Conservation (phyloP, 441 rosid genomes). For the Euphorbia corollata region DNA sequence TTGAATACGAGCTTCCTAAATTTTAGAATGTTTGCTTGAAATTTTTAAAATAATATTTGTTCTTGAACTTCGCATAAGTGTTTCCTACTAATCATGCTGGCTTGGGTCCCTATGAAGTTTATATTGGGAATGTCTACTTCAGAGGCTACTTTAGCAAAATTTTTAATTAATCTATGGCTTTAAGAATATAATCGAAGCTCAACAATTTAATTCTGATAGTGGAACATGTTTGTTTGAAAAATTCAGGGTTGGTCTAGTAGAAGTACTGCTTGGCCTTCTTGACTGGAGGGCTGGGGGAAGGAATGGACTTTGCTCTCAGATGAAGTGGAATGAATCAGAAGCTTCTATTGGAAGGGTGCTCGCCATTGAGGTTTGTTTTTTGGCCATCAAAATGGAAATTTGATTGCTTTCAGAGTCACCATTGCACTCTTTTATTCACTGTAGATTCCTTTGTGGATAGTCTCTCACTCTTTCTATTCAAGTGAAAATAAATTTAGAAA, state of each 20-base stretch:
- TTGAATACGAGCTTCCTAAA: not conserved
- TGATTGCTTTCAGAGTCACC: not conserved
- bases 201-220: conserved; percentile 10
- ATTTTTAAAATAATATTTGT: not conserved
- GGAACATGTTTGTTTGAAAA: conserved; percentile 15
- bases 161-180: not conserved
- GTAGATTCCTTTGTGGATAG: not conserved
- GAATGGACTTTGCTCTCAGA: conserved; percentile 77
- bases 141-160: not conserved
- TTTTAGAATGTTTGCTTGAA: not conserved
- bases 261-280: conserved; percentile 93
- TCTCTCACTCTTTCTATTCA: not conserved
- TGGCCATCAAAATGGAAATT: not conserved
- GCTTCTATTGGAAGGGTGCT: conserved; percentile 97
- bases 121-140: not conserved
- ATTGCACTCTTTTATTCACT: not conserved
- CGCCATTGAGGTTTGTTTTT: conserved; percentile 74
- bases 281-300: conserved; percentile 98
- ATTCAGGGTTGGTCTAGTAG: conserved; percentile 90
- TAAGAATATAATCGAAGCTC: not conserved
- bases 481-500: not conserved
- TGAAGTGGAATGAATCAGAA: conserved; percentile 99
- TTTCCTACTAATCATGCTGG: not conserved
- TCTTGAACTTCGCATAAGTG: not conserved
- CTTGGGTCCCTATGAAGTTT: not conserved